Conservation (phyloP, 2,329 filamentous ascomycete species). For the Aspergillus amoenus region DNA sequence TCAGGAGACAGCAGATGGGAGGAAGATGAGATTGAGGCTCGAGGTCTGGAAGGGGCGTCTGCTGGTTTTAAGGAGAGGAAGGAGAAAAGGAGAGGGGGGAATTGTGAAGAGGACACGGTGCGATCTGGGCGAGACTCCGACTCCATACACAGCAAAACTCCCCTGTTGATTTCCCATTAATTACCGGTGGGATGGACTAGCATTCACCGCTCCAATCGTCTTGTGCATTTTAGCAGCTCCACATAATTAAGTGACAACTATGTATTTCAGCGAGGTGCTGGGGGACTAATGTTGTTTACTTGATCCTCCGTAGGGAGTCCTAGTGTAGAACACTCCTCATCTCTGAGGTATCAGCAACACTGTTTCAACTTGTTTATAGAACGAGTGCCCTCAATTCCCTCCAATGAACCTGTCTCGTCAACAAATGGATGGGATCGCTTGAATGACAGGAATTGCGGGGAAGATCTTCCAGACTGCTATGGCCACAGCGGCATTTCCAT, state of each 20-base stretch:
- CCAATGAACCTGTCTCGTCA: neutral
- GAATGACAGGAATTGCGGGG: constrained; percentile 16
- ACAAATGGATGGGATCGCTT: neutral
- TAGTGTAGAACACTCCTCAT: too few species aligned
- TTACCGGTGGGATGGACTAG: neutral
- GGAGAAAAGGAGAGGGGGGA: neutral
- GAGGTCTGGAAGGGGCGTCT: neutral
- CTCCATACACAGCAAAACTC: constrained; percentile 1
- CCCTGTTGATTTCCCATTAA: constrained; percentile 1
- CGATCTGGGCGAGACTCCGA: constrained; percentile 6
- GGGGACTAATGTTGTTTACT: too few species aligned
- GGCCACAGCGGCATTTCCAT: neutral
- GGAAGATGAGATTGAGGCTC: neutral
- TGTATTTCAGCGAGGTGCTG: neutral
- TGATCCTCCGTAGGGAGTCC: too few species aligned
- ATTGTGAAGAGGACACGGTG: constrained; percentile 20
- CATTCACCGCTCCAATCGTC: neutral
- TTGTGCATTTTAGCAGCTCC: neutral
- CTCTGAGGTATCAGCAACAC: too few species aligned
- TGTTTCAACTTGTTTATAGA: neutral
- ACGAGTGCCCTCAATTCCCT: neutral
- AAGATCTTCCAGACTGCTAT: constrained; percentile 14
- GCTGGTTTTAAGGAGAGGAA: constrained; percentile 3
- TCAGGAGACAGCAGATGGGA: neutral
- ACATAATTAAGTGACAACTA: neutral